A percentile compares a stretch with the other conserved stretches of the same genome.
These are phyloP conservation scores for Sporothrix pallida DNA, from an alignment of 2,329 filamentous ascomycete genomes.

Conservation along the genomic window DNA sequence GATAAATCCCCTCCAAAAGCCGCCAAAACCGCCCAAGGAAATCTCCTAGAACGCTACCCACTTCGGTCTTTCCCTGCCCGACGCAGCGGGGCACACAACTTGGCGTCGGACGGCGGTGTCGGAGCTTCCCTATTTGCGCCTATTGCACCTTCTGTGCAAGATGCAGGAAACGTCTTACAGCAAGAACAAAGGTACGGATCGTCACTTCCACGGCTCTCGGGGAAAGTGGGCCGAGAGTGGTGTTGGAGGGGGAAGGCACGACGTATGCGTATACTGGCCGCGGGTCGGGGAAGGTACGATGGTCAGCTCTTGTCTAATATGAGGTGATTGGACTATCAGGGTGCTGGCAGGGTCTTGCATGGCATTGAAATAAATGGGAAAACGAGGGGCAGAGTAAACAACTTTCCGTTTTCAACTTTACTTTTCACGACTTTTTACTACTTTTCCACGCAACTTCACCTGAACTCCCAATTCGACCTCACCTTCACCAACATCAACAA, in stretches of 20 bases:
- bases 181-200: not conserved
- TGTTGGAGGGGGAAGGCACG: constrained; percentile 6
- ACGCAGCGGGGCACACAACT: not conserved
- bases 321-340: constrained; percentile 3
- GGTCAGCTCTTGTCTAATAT: not conserved
- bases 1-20: constrained; percentile 7
- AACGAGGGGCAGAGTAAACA: not conserved
- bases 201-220: not conserved
- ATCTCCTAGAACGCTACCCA: too few species aligned
- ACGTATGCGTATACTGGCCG: too few species aligned
- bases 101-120: not conserved
- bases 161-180: too few species aligned
- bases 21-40: too few species aligned
- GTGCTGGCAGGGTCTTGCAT: not conserved
- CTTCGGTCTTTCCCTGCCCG: constrained; percentile 18
- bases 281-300: not conserved
- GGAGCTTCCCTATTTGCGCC: not conserved
- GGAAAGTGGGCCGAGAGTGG: not conserved
- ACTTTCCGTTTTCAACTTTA: not conserved
- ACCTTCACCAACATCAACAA: not conserved
- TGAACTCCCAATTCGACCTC: too few species aligned
- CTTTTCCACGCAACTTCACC: not conserved
- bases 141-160: not conserved
- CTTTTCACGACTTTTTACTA: not conserved
- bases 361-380: not conserved